phyloP scores from a whole-genome alignment of 106 monocot species.

The Phalaenopsis equestris region DNA sequence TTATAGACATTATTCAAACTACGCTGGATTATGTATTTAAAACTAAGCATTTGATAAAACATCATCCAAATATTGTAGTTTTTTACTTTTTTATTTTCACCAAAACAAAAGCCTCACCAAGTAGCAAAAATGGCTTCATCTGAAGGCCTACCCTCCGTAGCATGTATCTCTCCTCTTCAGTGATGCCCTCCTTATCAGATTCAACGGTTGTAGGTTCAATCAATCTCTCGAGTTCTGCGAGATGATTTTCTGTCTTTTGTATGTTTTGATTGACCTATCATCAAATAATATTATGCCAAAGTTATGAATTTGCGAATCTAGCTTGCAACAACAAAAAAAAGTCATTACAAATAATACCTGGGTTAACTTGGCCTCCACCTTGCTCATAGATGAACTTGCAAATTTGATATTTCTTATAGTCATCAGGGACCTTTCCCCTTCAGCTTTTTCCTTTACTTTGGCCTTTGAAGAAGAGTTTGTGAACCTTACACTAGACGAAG shows the following conservation, averaged over 20 bases:
- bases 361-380: conserved; percentile 40
- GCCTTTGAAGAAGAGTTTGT: conserved; percentile 8
- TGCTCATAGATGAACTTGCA: conserved; percentile 19
- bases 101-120: conserved; percentile 44
- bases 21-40: not conserved
- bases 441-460: conserved; percentile 7
- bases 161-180: conserved; percentile 97
- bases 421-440: conserved; percentile 2
- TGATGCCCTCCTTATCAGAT: conserved; percentile 66
- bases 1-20: not conserved
- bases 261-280: conserved; percentile 60
- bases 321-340: not conserved
- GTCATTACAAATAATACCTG: conserved; percentile 22
- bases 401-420: conserved; percentile 12
- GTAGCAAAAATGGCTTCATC: conserved; percentile 78
- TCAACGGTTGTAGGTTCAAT: conserved; percentile 26
- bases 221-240: conserved; percentile 48
- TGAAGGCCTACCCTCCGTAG: conserved; percentile 80
- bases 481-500: not conserved
- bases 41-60: not conserved
- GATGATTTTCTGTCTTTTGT: conserved; percentile 67
- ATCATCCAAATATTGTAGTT: not conserved
- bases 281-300: not conserved
- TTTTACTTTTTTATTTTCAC: not conserved
- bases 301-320: not conserved